Evolutionary conservation across 352 stramenopile species (phyloP), one percentile per base, ranked within the genome.

Genomic region (Pseudoperonospora humuli): DNA sequence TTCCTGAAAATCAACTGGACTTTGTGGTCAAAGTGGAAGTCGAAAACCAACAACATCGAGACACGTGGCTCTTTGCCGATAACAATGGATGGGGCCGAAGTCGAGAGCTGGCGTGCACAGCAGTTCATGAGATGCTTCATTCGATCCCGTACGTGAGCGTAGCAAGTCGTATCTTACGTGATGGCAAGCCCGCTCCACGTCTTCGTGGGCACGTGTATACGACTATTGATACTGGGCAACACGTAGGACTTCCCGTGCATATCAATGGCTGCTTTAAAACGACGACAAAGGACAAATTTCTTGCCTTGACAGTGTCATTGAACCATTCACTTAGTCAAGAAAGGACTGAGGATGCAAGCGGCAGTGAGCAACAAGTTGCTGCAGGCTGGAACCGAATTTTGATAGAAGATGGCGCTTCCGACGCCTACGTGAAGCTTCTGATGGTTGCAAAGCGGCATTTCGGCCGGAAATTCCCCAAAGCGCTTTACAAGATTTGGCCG

Each of bases 181-280:
- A 87, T 39, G 64, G 53, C 11, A 67, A 59, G 6, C 45, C 64
- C 38, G 51, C 65, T 17, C 55, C 50, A 19, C 37, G 46, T 31
- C 27, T 86, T n/a, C 51, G 50, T n/a, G 78, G 78, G n/a, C 70
- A 64, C 21, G 26, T 90, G 32, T 87, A 67, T 51, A 74, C 81
- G 13, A 75, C 74, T 44, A 54, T 82, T 15, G 52, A 75, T 20
- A 84, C 67, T 1, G 41, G 47, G 5, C 63, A 81, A 44, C 23
- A 51, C 7, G 67, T 72, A 14, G 75, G 73, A 0, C 42, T 90
- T 17, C 78, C 75, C 1, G 41, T 90, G 18, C 78, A 90, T 24
- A 65, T 90, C 31, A 86, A 86, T 51, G 78, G 72, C 1, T 84
- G 70, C 28, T 90, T 90, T 45, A 88, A 86, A 45, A 86, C 72